phyloP scores from a whole-genome alignment of 441 rosid species.

The Arabidopsis hybrid region DNA sequence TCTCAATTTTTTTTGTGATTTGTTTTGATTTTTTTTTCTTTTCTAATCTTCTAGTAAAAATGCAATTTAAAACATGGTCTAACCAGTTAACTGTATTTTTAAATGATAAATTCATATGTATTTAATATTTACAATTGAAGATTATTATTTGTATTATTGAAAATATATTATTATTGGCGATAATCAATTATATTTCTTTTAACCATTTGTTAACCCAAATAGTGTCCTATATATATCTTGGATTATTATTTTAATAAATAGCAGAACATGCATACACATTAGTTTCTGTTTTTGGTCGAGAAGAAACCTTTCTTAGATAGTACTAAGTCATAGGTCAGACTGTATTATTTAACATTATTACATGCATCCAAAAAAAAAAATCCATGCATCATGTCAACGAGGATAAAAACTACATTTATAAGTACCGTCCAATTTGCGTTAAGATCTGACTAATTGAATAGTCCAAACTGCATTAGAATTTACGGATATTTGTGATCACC shows the following conservation, averaged over 20 bases:
- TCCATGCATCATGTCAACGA: slow-evolving; percentile 31
- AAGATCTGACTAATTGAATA: not conserved
- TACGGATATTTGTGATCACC: not conserved
- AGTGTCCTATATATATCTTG: not conserved
- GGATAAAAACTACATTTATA: not conserved
- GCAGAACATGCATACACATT: slow-evolving; percentile 3
- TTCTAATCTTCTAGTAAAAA: not conserved
- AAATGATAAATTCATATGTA: not conserved
- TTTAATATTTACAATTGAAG: not conserved
- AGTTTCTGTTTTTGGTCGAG: not conserved
- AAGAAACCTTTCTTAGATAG: slow-evolving; percentile 4
- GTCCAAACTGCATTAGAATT: not conserved
- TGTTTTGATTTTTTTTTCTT: not conserved
- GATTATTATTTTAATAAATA: not conserved
- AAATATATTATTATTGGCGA: not conserved
- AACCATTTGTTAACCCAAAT: slow-evolving; percentile 6
- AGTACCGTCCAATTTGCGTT: not conserved
- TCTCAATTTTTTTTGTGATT: not conserved
- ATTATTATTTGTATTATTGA: too few species aligned
- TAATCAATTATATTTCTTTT: not conserved
- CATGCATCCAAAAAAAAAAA: slow-evolving; percentile 11
- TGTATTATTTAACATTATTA: slow-evolving; percentile 4
- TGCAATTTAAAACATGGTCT: not conserved
- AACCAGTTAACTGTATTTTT: not conserved
- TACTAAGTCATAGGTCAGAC: not conserved